Evolutionary conservation across 208 protist species (phyloP).

Genomic region (Herpetomonas tarakana): DNA sequence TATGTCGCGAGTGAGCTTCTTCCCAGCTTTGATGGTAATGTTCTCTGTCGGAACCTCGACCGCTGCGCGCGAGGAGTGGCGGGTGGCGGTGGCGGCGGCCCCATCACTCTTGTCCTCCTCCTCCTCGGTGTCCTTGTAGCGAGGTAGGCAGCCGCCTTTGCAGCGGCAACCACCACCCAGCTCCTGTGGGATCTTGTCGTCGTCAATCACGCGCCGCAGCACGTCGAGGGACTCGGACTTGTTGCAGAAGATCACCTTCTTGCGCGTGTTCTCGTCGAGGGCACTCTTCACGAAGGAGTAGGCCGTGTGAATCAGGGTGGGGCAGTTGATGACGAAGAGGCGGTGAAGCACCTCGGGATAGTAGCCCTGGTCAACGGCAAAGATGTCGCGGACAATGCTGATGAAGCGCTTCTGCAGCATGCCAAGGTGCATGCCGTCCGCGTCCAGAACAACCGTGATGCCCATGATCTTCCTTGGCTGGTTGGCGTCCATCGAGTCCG

Average conservation of each 20-base stretch:
- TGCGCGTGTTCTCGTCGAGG: slow-evolving; percentile 57
- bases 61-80: background rate
- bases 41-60: slow-evolving; percentile 27
- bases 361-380: slow-evolving; percentile 67
- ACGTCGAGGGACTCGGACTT: slow-evolving; percentile 39
- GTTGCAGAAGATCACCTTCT: slow-evolving; percentile 67
- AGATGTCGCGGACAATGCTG: slow-evolving; percentile 37
- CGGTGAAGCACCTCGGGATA: slow-evolving; percentile 76
- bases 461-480: slow-evolving; percentile 32
- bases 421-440: slow-evolving; percentile 50
- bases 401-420: slow-evolving; percentile 48
- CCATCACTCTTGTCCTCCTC: slow-evolving; percentile 8
- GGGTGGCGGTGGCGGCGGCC: background rate
- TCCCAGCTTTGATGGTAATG: slow-evolving; percentile 36
- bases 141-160: slow-evolving; percentile 49
- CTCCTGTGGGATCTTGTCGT: slow-evolving; percentile 55
- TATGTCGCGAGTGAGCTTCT: slow-evolving; percentile 26
- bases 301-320: slow-evolving; percentile 37
- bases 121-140: slow-evolving; percentile 16
- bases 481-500: background rate
- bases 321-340: slow-evolving; percentile 71
- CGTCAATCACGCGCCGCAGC: slow-evolving; percentile 53
- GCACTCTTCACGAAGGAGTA: slow-evolving; percentile 54
- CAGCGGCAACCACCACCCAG: slow-evolving; percentile 57
- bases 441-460: slow-evolving; percentile 61